Percentiles rank a stretch among this genome's conserved stretches.
phyloP scores from a whole-genome alignment of 2,329 filamentous ascomycete species.

The Colletotrichum magnum region DNA sequence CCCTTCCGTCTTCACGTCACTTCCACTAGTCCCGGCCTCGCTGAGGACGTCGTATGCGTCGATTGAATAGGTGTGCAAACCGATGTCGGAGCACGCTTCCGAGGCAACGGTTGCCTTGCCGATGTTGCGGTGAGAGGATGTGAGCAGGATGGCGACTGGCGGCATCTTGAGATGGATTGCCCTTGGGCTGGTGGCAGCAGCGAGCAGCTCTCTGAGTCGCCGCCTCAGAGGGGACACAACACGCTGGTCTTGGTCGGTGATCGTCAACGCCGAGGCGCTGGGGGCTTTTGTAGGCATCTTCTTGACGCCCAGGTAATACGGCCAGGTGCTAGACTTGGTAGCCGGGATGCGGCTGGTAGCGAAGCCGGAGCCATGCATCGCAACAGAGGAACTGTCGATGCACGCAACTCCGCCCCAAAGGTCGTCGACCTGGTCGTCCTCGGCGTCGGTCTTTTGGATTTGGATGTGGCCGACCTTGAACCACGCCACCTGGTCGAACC shows the following conservation, averaged over 20 bases:
- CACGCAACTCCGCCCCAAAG: slow-evolving; percentile 89
- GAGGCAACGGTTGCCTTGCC: slow-evolving; percentile 87
- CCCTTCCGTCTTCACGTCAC: slow-evolving; percentile 94
- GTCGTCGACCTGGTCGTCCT: slow-evolving; percentile 72
- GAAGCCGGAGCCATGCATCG: slow-evolving; percentile 92
- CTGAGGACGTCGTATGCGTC: slow-evolving; percentile 95
- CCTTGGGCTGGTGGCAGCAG: slow-evolving; percentile 88
- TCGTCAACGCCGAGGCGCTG: slow-evolving; percentile 55
- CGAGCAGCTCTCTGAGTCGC: slow-evolving; percentile 85
- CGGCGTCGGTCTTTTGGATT: slow-evolving; percentile 64
- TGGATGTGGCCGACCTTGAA: slow-evolving; percentile 88
- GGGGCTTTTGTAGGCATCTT: slow-evolving; percentile 68
- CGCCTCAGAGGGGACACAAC: slow-evolving; percentile 74
- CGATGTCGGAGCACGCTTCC: slow-evolving; percentile 87
- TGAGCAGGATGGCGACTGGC: slow-evolving; percentile 87
- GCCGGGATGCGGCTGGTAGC: slow-evolving; percentile 86
- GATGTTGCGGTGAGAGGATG: slow-evolving; percentile 93
- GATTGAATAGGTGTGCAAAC: slow-evolving; percentile 88
- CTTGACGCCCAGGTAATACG: slow-evolving; percentile 88
- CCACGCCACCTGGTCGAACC: slow-evolving; percentile 82
- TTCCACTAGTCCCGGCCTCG: slow-evolving; percentile 88
- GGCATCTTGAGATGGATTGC: slow-evolving; percentile 91
- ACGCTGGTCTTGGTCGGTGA: slow-evolving; percentile 61
- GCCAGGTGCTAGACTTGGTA: slow-evolving; percentile 84
- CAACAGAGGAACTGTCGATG: slow-evolving; percentile 88